Conservation (phyloP, 768 basidiomycete species). For the Boletus pseudo-olivaceus region DNA sequence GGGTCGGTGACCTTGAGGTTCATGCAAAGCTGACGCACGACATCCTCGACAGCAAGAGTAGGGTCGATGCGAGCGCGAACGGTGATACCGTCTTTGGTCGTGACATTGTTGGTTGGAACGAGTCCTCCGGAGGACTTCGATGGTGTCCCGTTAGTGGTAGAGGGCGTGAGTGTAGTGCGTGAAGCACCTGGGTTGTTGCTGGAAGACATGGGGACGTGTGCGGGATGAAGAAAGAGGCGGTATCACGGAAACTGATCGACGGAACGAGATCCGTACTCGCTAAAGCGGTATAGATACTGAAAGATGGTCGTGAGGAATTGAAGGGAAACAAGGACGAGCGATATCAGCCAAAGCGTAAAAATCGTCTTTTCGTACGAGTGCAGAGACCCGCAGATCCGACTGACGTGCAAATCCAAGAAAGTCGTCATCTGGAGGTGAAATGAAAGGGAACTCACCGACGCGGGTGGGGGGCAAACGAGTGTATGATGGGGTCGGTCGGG, state of each 20-base stretch:
- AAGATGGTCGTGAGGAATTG: conserved; percentile 6
- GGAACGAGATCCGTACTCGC: background rate
- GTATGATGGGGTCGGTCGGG: background rate
- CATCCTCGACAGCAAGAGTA: conserved; percentile 78
- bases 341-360: conserved; percentile 42
- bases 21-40: conserved; percentile 76
- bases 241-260: background rate
- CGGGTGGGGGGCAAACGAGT: background rate
- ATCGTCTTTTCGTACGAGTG: conserved; percentile 34
- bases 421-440: conserved; percentile 37
- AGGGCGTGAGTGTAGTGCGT: conserved; percentile 27
- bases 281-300: background rate
- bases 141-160: conserved; percentile 31
- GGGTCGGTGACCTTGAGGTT: conserved; percentile 78
- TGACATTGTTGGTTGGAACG: conserved; percentile 82
- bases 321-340: background rate
- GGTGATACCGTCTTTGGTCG: conserved; percentile 67
- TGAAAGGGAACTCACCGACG: conserved; percentile 18
- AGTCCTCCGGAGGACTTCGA: conserved; percentile 45
- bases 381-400: conserved; percentile 39
- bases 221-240: background rate
- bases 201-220: conserved; percentile 22
- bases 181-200: conserved; percentile 30
- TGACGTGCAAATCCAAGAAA: conserved; percentile 60
- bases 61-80: conserved; percentile 86